Evolutionary conservation across 768 basidiomycete genomes (phyloP).

Genomic region (Trametes coccinea): DNA sequence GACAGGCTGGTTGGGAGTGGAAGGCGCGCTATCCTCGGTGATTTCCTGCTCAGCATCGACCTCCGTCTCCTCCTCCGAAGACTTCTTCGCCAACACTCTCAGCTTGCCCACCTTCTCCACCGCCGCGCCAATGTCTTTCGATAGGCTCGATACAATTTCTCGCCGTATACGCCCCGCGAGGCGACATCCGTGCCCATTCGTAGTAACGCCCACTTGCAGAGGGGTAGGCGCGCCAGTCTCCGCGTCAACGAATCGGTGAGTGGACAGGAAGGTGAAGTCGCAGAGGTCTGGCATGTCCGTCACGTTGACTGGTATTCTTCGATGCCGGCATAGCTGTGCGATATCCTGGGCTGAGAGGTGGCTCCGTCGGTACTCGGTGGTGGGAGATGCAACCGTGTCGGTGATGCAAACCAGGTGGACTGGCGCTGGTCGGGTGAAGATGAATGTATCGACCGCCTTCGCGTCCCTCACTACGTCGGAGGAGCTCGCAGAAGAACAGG

Average conservation of each 20-base stretch:
- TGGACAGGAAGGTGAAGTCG: slow-evolving; percentile 86
- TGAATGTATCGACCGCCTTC: slow-evolving; percentile 48
- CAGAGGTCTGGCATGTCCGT: slow-evolving; percentile 85
- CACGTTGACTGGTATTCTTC: slow-evolving; percentile 78
- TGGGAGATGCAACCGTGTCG: slow-evolving; percentile 59
- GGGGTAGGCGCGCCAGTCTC: slow-evolving; percentile 46
- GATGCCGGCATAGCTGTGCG: slow-evolving; percentile 51
- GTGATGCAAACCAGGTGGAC: slow-evolving; percentile 75
- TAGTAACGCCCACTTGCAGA: slow-evolving; percentile 81
- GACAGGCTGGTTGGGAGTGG: slow-evolving; percentile 73
- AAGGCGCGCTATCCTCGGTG: slow-evolving; percentile 52
- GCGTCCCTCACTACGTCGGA: slow-evolving; percentile 37
- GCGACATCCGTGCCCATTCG: slow-evolving; percentile 90
- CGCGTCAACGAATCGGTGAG: slow-evolving; percentile 74
- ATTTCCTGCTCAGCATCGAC: slow-evolving; percentile 43
- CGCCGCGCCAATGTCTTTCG: slow-evolving; percentile 71
- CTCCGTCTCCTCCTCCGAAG: slow-evolving; percentile 9
- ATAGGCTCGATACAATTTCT: slow-evolving; percentile 77
- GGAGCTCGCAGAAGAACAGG: slow-evolving; percentile 30
- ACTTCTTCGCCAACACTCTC: slow-evolving; percentile 55
- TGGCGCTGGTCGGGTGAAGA: slow-evolving; percentile 35
- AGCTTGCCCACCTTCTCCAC: slow-evolving; percentile 73
- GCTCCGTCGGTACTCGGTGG: slow-evolving; percentile 40
- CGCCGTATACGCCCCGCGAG: slow-evolving; percentile 77
- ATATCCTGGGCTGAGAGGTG: slow-evolving; percentile 59